Evolutionary conservation across 192 early-diverging fungal genomes (phyloP).

Genomic region (Backusella psychrophila): DNA sequence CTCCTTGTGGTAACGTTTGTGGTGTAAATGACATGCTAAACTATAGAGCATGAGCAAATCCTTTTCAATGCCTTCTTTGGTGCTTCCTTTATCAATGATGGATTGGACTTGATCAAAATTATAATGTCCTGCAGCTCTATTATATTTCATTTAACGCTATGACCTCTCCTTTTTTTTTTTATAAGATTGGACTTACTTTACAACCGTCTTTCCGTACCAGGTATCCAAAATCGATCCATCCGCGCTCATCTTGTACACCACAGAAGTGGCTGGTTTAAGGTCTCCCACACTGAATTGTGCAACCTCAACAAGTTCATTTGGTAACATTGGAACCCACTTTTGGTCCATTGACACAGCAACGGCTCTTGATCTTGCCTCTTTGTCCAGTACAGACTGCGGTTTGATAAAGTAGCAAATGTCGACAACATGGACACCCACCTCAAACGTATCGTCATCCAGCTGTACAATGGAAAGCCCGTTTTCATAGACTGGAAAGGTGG

Average conservation of each 20-base stretch:
- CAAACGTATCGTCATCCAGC: conserved; percentile 64
- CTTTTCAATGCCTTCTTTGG: conserved; percentile 4
- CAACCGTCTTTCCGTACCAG: conserved; percentile 62
- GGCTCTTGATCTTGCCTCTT: conserved; percentile 86
- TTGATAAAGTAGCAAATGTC: conserved; percentile 98
- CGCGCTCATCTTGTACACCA: conserved; percentile 92
- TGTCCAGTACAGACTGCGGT: conserved; percentile 87
- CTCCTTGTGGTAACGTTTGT: conserved; percentile 73
- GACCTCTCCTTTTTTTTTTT: neutral
- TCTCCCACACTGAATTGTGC: conserved; percentile 89
- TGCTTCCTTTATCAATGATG: conserved; percentile 10
- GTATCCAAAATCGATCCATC: conserved; percentile 82
- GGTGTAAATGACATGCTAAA: conserved; percentile 74
- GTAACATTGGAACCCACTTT: conserved; percentile 95
- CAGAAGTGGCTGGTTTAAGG: conserved; percentile 63
- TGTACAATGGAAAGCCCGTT: conserved; percentile 70
- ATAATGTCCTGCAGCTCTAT: conserved; percentile 48
- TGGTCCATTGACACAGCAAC: conserved; percentile 95
- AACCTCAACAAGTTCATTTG: conserved; percentile 82
- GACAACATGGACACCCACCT: conserved; percentile 84
- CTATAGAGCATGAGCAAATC: conserved; percentile 31
- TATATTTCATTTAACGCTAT: neutral
- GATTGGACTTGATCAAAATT: conserved; percentile 54
- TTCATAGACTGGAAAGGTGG: conserved; percentile 55
- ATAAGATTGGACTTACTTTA: conserved; percentile 7